Evolutionary conservation across 164 flowering plant species (phyloP).

Genomic region (Nymphaea thermarum): DNA sequence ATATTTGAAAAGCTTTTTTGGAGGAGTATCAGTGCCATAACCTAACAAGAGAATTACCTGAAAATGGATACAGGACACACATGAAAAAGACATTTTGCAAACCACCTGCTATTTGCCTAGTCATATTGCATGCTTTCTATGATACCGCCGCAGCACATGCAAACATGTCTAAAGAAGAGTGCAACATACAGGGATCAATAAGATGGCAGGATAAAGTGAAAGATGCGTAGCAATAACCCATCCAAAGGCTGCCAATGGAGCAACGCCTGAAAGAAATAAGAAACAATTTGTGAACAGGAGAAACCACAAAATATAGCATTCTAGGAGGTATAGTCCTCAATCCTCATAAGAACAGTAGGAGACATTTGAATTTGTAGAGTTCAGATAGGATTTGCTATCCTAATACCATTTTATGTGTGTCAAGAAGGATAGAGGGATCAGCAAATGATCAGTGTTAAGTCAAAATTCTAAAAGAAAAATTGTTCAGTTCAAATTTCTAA

Average conservation of each 20-base stretch:
- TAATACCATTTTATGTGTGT: too few species aligned
- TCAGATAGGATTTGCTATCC: too few species aligned
- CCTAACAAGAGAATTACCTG: conserved; percentile 75
- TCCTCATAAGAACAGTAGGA: too few species aligned
- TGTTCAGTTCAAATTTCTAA: too few species aligned
- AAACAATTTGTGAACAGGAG: neutral
- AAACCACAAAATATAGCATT: neutral
- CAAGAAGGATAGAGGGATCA: too few species aligned
- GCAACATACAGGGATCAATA: conserved; percentile 64
- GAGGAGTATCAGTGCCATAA: conserved; percentile 79
- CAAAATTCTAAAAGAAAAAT: too few species aligned
- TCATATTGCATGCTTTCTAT: neutral
- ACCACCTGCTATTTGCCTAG: neutral
- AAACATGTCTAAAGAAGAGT: neutral
- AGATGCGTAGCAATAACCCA: conserved; percentile 87
- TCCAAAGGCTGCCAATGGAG: conserved; percentile 91
- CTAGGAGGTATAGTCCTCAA: neutral
- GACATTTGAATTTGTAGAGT: too few species aligned
- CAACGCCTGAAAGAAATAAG: conserved; percentile 33
- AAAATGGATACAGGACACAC: conserved; percentile 3
- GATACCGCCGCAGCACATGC: neutral
- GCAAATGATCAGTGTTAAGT: too few species aligned
- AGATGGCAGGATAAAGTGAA: conserved; percentile 72
- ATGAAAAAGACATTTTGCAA: neutral
- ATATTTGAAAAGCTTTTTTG: conserved; percentile 53